Conservation (phyloP, 768 basidiomycete genomes). For the Panaeolus papilionaceus region DNA sequence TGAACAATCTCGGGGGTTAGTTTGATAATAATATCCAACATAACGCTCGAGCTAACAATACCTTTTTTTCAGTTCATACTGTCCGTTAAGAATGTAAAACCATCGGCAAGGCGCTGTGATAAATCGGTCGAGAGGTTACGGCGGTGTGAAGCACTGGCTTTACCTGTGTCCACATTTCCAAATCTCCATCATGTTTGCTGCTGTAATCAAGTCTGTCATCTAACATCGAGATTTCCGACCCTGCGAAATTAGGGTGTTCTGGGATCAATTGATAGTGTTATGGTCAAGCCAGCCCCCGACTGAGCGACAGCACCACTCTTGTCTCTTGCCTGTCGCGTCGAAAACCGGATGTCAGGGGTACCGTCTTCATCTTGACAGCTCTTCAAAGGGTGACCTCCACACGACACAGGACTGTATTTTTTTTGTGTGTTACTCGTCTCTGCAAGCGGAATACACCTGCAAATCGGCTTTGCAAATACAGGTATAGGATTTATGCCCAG, state of each 20-base stretch:
- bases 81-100: neutral
- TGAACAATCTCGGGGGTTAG: neutral
- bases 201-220: neutral
- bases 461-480: neutral
- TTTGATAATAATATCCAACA: neutral
- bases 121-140: neutral
- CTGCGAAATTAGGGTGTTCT: neutral
- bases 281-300: neutral
- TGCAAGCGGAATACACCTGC: neutral
- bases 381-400: neutral
- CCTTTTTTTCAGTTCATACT: neutral
- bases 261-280: constrained; percentile 8
- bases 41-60: neutral
- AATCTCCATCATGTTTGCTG: neutral
- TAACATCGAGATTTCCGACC: constrained; percentile 2
- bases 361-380: constrained; percentile 3
- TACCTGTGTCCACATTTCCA: constrained; percentile 7
- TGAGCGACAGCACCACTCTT: neutral
- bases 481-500: neutral
- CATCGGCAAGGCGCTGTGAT: neutral
- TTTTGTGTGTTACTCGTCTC: constrained; percentile 12
- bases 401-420: neutral
- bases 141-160: constrained; percentile 10
- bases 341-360: constrained; percentile 4
- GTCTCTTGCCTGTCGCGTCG: neutral